Base-by-base conservation (phyloP, 352 stramenopile genomes). In the Phytophthora aleatoria region DNA sequence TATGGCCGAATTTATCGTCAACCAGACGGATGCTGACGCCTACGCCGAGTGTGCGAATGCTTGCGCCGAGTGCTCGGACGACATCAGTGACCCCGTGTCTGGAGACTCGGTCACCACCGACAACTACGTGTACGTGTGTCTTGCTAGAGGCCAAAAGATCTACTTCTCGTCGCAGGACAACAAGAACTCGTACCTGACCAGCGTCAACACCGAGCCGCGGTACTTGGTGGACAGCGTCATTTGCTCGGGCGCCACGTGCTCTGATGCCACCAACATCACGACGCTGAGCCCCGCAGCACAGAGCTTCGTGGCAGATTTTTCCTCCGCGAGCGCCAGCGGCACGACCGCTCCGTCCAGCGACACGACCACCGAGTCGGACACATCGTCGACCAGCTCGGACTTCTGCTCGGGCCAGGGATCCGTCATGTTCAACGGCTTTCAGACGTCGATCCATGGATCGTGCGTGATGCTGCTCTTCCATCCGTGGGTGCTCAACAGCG, bases 341-440 rank as follows among this genome's bases (percentile, higher is more conserved):
- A 65, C 66, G 10, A 65, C 50, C n/a, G 35, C 56, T 44, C 20
- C 62, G 28, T 65, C 66, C 4, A 71, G 59, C 31, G 61, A 67
- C 26, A 67, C 71, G 8, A 31, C 64, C 0, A 69, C 69, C 3
- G 58, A 68, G 12, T 67, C 53, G 16, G 55, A 49, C 8, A 50
- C 64, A 9, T 68, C 72, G 4, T 74, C 64, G 4, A 69, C 63
- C 8, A 70, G 43, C 63, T 69, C 67, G 9, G 64, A 57, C 36
- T 91, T 91, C 41, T 91, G 83, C 58, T 74, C 78, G 26, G 83
- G 81, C 54, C 75, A 84, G 65, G 83, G 83, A 20, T 89, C 85
- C 3, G 81, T 89, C 43, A 94, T 94, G 85, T 91, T 92, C 54
- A 90, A 91, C 52, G 85, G 85, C 36, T 94, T 94, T 66, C 81